Base-by-base conservation (phyloP, 805 yeast species). In the Pichia californica region DNA sequence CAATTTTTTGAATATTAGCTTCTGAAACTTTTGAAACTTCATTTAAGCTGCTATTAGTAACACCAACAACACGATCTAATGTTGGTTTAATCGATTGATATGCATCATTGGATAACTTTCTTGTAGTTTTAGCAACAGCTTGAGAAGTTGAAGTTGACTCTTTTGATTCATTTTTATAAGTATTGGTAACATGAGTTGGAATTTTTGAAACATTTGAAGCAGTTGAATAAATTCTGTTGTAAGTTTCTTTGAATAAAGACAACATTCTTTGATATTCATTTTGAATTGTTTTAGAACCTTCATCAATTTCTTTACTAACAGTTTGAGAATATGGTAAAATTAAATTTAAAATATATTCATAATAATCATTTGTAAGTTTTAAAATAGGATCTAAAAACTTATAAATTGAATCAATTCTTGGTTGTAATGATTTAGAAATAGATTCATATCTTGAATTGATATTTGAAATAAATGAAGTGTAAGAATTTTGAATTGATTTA, bases 61-160 rank as follows among this genome's bases (percentile, higher is more conserved):
- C 37, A 15, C 56, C 57, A 18, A 56, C 52, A 23, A 55, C 38
- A n/a, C 49, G 51, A 26, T 59, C 59, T 28, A 63, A 54, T 1
- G 61, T 53, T 20, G 68, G 68, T 44, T 59, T 64, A 41, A 63
- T 52, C 6, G 58, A 45, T 19, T 52, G 53, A 38, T 53, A 55
- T 4, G 68, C 69, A 49, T 66, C 69, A 32, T 50, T 55, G 2
- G 70, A 63, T 31, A 67, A 56, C 40, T 61, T 58, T 47, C 62
- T 56, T 19, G 70, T 61, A 15, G 71, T 61, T 37, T 63, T 61
- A 2, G 63, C 61, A n/a, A 67, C 50, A 2, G 68, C 69, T 23
- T 53, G 54, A 13, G 66, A 52, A 15, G 66, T 48, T 4, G 63
- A 50, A 1, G 55, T 48, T 5, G 54, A 48, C 23, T 64, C 59